Conservation (phyloP, 495 filamentous ascomycete genomes). For the Bryoglossum gracile region DNA sequence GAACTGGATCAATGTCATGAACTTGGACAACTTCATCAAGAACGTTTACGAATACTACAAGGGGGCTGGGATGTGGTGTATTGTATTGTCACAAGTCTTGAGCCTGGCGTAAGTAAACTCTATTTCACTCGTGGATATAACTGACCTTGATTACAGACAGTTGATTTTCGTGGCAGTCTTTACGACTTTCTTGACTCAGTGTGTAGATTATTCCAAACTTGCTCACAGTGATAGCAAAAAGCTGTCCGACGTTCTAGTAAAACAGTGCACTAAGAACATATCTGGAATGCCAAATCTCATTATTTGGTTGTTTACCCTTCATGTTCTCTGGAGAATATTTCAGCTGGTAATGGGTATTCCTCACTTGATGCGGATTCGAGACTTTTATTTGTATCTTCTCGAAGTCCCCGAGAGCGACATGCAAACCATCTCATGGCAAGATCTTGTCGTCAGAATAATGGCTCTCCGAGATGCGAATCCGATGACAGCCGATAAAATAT, state of each 20-base stretch:
- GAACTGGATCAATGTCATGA: conserved; percentile 89
- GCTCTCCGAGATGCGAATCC: conserved; percentile 79
- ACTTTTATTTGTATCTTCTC: conserved; percentile 83
- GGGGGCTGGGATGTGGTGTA: conserved; percentile 85
- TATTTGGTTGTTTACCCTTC: conserved; percentile 82
- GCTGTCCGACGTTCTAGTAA: conserved; percentile 69
- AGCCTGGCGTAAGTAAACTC: conserved; percentile 59
- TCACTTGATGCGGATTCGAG: conserved; percentile 67
- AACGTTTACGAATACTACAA: conserved; percentile 89
- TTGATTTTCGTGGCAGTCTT: conserved; percentile 78
- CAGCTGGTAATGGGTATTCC: conserved; percentile 69
- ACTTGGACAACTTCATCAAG: conserved; percentile 82
- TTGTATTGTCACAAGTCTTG: conserved; percentile 60
- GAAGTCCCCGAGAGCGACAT: conserved; percentile 87
- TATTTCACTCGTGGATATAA: background rate
- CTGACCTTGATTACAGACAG: conserved; percentile 35
- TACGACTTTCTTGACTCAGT: conserved; percentile 77
- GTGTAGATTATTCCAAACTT: conserved; percentile 74
- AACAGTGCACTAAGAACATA: conserved; percentile 81
- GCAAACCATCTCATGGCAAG: conserved; percentile 94
- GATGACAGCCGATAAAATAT: conserved; percentile 60
- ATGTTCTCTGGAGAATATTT: conserved; percentile 75
- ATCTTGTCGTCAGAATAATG: conserved; percentile 86
- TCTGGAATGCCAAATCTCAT: conserved; percentile 69
- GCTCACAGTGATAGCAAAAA: conserved; percentile 54